Percentiles rank a stretch among this genome's conserved stretches.
Evolutionary conservation across 2,329 filamentous ascomycete genomes (phyloP).

Genomic region (Fusarium solani-melongenae): DNA sequence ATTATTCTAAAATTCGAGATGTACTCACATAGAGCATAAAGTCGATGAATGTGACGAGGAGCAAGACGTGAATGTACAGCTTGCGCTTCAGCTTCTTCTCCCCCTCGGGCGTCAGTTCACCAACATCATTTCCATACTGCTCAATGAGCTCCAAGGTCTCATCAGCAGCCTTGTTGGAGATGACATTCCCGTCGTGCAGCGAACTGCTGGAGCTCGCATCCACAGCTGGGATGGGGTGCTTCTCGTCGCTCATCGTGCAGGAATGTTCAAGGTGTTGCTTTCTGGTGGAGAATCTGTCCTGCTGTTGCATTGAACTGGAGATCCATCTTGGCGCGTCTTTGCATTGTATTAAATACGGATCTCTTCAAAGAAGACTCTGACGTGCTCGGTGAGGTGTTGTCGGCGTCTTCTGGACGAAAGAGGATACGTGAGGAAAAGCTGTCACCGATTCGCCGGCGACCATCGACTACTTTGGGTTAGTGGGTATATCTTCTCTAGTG

Average conservation of each 20-base stretch:
- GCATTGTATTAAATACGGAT: neutral
- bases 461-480: neutral
- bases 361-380: neutral
- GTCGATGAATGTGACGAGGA: neutral
- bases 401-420: neutral
- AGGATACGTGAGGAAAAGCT: neutral
- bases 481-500: neutral
- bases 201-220: conserved; percentile 4
- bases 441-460: neutral
- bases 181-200: neutral
- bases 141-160: conserved; percentile 11
- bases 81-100: neutral
- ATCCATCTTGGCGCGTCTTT: neutral
- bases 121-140: neutral
- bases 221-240: neutral
- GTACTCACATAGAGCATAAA: neutral
- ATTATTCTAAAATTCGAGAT: neutral
- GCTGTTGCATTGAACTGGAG: neutral
- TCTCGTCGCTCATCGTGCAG: neutral
- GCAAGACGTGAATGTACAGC: neutral
- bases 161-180: conserved; percentile 8
- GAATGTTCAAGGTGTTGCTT: neutral
- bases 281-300: neutral
- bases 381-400: neutral
- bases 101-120: neutral